A percentile compares a stretch with the other conserved stretches of the same genome.
Evolutionary conservation across 352 stramenopile species (phyloP).

Genomic region (Phytophthora constricta): DNA sequence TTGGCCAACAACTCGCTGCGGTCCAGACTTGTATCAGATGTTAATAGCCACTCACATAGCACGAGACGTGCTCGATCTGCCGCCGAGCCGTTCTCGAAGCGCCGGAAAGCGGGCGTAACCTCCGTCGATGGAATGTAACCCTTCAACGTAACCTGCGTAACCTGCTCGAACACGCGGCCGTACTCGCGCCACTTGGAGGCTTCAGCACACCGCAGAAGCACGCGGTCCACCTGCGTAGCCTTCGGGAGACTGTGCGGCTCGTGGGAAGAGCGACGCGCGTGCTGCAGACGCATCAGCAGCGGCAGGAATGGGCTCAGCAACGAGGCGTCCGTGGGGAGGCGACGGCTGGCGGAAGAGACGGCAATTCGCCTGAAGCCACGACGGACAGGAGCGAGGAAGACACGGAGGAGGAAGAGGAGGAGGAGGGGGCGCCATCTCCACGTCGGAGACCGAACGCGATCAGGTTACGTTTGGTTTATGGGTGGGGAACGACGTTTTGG

Average conservation of each 20-base stretch:
- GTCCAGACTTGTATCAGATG: constrained; percentile 19
- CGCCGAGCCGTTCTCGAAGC: constrained; percentile 52
- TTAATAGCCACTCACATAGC: constrained; percentile 41
- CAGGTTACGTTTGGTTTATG: too few species aligned
- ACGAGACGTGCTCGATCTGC: constrained; percentile 45
- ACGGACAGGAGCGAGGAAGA: constrained; percentile 29
- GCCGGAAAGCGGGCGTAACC: constrained; percentile 42
- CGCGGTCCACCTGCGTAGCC: constrained; percentile 22
- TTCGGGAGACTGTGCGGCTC: background rate
- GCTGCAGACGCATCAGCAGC: constrained; percentile 55
- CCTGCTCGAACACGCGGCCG: constrained; percentile 35
- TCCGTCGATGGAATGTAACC: constrained; percentile 11
- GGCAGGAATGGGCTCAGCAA: constrained; percentile 54
- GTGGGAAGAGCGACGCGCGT: constrained; percentile 21
- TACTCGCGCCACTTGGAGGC: constrained; percentile 56
- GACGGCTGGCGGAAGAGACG: constrained; percentile 21
- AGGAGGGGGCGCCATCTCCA: background rate
- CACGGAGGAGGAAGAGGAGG: background rate
- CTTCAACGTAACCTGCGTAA: constrained; percentile 41
- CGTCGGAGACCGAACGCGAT: too few species aligned
- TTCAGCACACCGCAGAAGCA: constrained; percentile 45
- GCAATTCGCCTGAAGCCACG: constrained; percentile 30
- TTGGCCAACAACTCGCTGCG: constrained; percentile 59
- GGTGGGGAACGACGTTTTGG: too few species aligned
- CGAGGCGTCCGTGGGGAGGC: constrained; percentile 13